Evolutionary conservation across 306 rosid species (phyloP), one percentile per base, ranked within the genome.

Genomic region (Prunus davidiana): DNA sequence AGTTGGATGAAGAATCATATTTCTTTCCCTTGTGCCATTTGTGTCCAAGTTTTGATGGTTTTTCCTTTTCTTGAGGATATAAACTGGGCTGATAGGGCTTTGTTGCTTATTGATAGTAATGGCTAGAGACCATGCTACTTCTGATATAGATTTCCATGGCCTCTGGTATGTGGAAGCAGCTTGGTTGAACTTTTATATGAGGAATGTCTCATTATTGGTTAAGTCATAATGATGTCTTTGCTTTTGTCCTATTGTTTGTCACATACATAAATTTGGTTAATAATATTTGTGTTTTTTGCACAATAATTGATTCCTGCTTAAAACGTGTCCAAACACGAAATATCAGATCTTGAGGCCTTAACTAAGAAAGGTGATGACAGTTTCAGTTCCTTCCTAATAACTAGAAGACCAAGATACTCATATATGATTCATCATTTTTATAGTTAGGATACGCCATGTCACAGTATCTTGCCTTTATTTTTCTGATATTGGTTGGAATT

Each of bases 401-500:
- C 18, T 61, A 28, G 16, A 18, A 50, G 41, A 41, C 7, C 25
- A 28, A 45, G n/a, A n/a, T 71, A 4, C 47, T 54, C 65, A 34
- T 4, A 30, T 28, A 32, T 24, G 38, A 14, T 34, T 16, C 15
- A 0, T 38, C 16, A 2, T 64, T 64, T 24, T 19, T 55, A 34
- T 55, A 30, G 2, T 41, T 30, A 32, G 75, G 22, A 87, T 64
- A 65, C 38, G 24, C 68, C 56, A 19, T 12, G 16, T 77, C 72
- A 32, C 60, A 57, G 41, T 24, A 10, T 71, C 34, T 27, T 80
- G 56, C 25, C 67, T 69, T 55, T 62, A 56, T 57, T 51, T 72
- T 73, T 74, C 79, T 76, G 64, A 77, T 71, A 18, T 56, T 62
- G 72, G 61, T 72, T 72, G 69, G 60, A 72, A 54, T 78, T 79